phyloP scores from a whole-genome alignment of 768 basidiomycete species.

The Kwoniella mangroviensis region DNA sequence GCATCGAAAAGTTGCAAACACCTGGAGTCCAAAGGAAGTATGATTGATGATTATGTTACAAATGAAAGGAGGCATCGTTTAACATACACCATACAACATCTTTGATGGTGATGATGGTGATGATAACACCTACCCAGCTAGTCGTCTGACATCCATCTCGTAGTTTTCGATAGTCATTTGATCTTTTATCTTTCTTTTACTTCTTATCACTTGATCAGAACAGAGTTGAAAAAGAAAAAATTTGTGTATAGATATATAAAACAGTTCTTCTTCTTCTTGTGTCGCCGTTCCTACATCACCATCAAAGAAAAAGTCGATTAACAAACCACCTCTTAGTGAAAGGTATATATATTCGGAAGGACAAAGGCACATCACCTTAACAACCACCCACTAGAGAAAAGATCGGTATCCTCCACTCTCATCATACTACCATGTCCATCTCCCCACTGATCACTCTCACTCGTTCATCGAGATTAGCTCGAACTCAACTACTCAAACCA shows the following conservation, averaged over 20 bases:
- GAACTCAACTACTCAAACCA: background rate
- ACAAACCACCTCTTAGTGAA: background rate
- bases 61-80: background rate
- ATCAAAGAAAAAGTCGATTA: background rate
- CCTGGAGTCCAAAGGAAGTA: background rate
- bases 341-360: too few relatives aligned
- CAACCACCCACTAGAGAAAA: background rate
- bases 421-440: slow-evolving; percentile 2
- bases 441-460: background rate
- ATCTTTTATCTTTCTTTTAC: background rate
- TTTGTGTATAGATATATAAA: too few relatives aligned
- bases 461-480: slow-evolving; percentile 1
- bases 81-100: background rate
- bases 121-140: background rate
- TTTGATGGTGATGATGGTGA: background rate
- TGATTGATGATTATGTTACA: background rate
- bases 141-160: too few relatives aligned
- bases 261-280: too few relatives aligned
- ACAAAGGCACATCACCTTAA: background rate
- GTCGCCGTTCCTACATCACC: too few relatives aligned
- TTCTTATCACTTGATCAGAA: too few relatives aligned
- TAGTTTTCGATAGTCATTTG: background rate
- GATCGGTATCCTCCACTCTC: background rate
- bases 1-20: background rate
- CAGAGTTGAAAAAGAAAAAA: too few relatives aligned